Evolutionary conservation across 106 monocot species (phyloP).

Genomic region (Hemerocallis citrina): DNA sequence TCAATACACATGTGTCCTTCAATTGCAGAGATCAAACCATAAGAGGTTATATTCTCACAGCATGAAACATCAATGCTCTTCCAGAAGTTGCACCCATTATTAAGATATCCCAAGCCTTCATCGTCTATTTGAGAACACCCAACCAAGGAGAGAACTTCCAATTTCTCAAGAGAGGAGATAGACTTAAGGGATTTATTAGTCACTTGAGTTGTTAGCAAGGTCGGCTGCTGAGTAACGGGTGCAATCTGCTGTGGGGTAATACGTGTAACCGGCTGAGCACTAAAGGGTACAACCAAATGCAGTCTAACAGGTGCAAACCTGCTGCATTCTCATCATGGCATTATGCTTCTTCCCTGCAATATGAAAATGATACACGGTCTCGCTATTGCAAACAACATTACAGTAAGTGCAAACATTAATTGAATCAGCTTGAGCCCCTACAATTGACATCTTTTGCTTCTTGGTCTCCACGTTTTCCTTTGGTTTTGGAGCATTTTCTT

Average conservation of each 20-base stretch:
- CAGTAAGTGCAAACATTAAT: slow-evolving; percentile 40
- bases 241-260: no score
- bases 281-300: no score
- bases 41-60: slow-evolving; percentile 51
- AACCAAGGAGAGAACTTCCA: slow-evolving; percentile 58
- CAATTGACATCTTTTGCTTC: slow-evolving; percentile 38
- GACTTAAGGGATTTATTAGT: slow-evolving; percentile 59
- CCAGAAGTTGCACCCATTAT: slow-evolving; percentile 48
- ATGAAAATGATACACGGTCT: slow-evolving; percentile 36
- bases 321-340: slow-evolving; percentile 29
- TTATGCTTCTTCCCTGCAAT: slow-evolving; percentile 41
- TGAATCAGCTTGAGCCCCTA: slow-evolving; percentile 29
- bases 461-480: slow-evolving; percentile 30
- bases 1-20: slow-evolving; percentile 54
- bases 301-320: no score
- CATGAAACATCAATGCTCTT: slow-evolving; percentile 74
- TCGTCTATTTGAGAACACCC: slow-evolving; percentile 60
- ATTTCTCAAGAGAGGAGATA: slow-evolving; percentile 52
- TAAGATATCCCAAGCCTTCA: slow-evolving; percentile 52
- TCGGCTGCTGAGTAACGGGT: no score
- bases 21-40: slow-evolving; percentile 48
- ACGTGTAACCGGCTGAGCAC: no score
- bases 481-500: neutral
- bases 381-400: slow-evolving; percentile 67
- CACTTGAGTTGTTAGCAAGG: no score